A percentile compares a stretch with the other conserved stretches of the same genome.
Evolutionary conservation across 176 grass and related monocot species (phyloP).

Genomic region (Panicum miliaceum): DNA sequence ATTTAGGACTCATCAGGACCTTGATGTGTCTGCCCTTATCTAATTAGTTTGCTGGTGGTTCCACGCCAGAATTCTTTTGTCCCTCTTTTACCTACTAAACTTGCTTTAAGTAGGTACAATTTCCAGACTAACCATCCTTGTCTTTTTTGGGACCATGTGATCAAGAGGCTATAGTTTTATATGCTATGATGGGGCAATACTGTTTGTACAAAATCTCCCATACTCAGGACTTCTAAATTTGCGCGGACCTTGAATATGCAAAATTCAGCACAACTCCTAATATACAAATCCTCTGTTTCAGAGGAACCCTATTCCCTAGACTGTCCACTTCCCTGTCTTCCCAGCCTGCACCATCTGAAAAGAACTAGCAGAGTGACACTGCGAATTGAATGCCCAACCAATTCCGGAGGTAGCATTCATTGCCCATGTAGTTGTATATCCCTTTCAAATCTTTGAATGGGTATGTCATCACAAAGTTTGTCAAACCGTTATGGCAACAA

Average conservation of each 20-base stretch:
- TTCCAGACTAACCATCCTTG: background rate
- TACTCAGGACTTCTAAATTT: background rate
- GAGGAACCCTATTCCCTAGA: background rate
- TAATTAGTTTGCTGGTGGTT: slow-evolving; percentile 24
- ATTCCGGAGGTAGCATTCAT: slow-evolving; percentile 34
- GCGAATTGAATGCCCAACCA: slow-evolving; percentile 51
- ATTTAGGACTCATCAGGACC: slow-evolving; percentile 13
- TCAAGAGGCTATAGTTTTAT: background rate
- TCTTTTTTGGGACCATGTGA: background rate
- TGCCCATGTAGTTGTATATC: slow-evolving; percentile 33
- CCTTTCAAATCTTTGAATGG: slow-evolving; percentile 18
- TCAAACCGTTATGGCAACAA: background rate
- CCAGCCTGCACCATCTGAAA: background rate
- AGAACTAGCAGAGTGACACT: slow-evolving; percentile 6
- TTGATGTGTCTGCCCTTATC: background rate
- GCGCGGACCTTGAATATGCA: background rate
- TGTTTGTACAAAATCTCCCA: background rate
- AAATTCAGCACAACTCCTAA: background rate
- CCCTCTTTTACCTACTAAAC: background rate
- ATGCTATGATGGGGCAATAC: background rate
- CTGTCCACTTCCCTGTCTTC: background rate
- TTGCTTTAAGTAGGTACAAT: background rate
- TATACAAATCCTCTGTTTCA: background rate
- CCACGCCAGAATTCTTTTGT: background rate
- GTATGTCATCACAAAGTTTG: background rate